Evolutionary conservation across 306 rosid species (phyloP).

Genomic region (Leucaena leucocephala): DNA sequence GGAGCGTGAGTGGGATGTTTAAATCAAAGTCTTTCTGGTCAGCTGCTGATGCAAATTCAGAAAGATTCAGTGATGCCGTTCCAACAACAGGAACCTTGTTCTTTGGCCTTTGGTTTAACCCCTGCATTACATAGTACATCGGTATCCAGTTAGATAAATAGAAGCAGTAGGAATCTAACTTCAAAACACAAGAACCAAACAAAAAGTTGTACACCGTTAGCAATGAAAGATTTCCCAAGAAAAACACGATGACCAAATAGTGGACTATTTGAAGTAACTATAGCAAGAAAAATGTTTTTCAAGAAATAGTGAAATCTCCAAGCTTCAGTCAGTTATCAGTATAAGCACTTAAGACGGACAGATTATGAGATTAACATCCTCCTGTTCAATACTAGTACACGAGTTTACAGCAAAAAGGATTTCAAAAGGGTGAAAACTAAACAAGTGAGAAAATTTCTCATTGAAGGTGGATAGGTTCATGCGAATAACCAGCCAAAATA

Average conservation of each 20-base stretch:
- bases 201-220: not conserved
- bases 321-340: not conserved
- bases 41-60: constrained; percentile 73
- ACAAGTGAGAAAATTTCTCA: not conserved
- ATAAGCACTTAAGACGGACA: not conserved
- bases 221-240: not conserved
- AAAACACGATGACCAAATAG: not conserved
- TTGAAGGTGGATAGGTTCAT: not conserved
- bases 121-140: constrained; percentile 50
- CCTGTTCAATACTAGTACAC: not conserved
- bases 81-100: constrained; percentile 74
- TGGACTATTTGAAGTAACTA: not conserved
- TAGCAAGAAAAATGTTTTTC: not conserved
- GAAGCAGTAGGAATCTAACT: not conserved
- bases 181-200: not conserved
- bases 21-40: constrained; percentile 79
- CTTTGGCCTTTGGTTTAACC: constrained; percentile 74
- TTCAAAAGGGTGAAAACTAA: too few relatives aligned
- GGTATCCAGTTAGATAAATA: constrained; percentile 18
- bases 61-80: constrained; percentile 77
- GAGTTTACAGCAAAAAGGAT: not conserved
- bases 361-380: not conserved
- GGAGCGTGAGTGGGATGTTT: constrained; percentile 62
- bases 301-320: not conserved
- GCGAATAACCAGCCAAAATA: not conserved